Percentiles rank a stretch among this genome's conserved stretches.
phyloP scores from a whole-genome alignment of 352 stramenopile species.

The Blastocystis sp. region DNA sequence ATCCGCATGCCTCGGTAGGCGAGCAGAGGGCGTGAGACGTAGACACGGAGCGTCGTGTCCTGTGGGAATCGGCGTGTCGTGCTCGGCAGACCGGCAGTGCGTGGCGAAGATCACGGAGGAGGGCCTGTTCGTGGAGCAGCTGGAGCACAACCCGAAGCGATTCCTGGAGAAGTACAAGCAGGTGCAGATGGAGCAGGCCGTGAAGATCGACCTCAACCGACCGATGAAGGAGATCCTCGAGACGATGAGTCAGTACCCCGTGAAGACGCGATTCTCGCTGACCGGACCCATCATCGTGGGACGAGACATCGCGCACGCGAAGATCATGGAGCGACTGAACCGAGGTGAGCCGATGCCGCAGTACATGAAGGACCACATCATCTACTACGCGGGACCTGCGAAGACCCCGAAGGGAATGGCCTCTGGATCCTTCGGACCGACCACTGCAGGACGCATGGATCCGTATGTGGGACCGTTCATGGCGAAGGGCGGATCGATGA shows the following conservation, averaged over 20 bases:
- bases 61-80: conserved; percentile 79
- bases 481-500: conserved; percentile 73
- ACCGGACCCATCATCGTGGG: conserved; percentile 79
- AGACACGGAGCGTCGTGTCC: conserved; percentile 76
- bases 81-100: conserved; percentile 73
- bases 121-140: conserved; percentile 78
- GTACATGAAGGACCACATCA: conserved; percentile 81
- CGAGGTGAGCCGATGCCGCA: conserved; percentile 74
- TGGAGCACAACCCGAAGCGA: conserved; percentile 76
- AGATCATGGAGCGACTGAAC: conserved; percentile 77
- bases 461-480: conserved; percentile 79
- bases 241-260: conserved; percentile 72
- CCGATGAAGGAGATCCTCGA: conserved; percentile 74
- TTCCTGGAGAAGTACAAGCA: conserved; percentile 76
- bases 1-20: conserved; percentile 71
- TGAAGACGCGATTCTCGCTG: conserved; percentile 74
- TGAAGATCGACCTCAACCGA: conserved; percentile 77
- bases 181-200: conserved; percentile 67
- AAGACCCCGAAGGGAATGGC: conserved; percentile 80
- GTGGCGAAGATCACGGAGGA: conserved; percentile 76
- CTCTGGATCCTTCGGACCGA: conserved; percentile 78
- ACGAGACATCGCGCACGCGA: conserved; percentile 80
- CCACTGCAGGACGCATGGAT: conserved; percentile 80
- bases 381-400: conserved; percentile 81
- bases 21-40: not conserved